Percentiles rank a stretch among this genome's conserved stretches.
These are phyloP conservation scores for Hygrophorus russula DNA, from an alignment of 768 basidiomycete species.

Conservation along the genomic window DNA sequence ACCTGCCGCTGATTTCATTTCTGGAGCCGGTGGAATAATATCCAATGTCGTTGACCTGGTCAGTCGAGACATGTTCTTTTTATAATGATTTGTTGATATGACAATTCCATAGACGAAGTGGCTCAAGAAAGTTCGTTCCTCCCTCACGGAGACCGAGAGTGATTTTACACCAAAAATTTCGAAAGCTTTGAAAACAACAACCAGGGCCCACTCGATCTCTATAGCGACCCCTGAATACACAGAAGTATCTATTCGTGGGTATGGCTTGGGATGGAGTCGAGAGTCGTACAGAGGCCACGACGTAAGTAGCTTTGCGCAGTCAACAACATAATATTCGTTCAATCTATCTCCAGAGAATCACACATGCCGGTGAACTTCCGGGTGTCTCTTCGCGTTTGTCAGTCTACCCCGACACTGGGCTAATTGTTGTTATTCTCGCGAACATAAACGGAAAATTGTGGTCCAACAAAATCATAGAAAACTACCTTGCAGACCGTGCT, in stretches of 20 bases:
- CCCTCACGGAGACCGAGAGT: neutral
- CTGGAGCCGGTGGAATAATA: neutral
- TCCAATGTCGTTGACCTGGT: neutral
- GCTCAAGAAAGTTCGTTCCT: neutral
- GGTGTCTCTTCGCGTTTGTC: neutral
- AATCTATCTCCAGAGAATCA: neutral
- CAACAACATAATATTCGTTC: neutral
- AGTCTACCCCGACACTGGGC: neutral
- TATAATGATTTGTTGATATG: neutral
- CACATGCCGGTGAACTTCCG: neutral
- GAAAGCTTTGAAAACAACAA: neutral
- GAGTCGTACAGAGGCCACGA: neutral
- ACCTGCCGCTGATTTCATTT: neutral
- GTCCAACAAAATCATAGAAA: neutral
- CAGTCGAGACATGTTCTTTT: neutral
- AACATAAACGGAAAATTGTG: neutral
- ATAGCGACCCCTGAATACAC: neutral
- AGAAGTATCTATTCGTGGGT: neutral
- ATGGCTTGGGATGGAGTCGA: neutral
- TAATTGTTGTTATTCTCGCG: neutral
- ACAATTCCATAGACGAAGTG: neutral
- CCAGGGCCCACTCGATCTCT: neutral
- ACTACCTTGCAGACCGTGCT: neutral
- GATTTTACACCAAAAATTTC: neutral
- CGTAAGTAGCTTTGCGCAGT: neutral